Base-by-base conservation (phyloP, 2,329 filamentous ascomycete species). In the Hymenoscyphus infarciens region DNA sequence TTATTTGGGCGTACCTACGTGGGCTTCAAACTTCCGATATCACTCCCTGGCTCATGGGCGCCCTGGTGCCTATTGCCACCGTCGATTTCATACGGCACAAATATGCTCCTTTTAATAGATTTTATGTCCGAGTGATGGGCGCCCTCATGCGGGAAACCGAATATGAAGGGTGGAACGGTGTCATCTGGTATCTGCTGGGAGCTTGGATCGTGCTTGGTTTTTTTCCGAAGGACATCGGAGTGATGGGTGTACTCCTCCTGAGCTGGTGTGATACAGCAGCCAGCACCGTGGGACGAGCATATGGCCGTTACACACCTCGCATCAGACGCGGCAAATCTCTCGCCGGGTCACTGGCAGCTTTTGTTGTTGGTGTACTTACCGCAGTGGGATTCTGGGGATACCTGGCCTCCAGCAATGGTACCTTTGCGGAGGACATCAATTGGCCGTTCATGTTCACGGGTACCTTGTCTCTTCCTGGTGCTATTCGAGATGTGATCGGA, bases 251-350 rank as follows among this genome's bases (percentile, higher is more conserved):
- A 53, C 81, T 99, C 71, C 83, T 99, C 49, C 85, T 99, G 27
- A 96, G 91, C 73, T 99, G 95, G 95, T 99, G 95, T 77, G 95
- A 99, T 75, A 98, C 95, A 1, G 95, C 95, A 39, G 95, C 95
- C 58, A 95, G 90, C 74, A 99, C 95, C 0, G 93, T 99, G 73
- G 95, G 95, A 60, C 86, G 95, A 61, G 80, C 94, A 15, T 98
- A 91, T 78, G 95, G 95, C 52, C 85, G 89, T 66, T 93, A 97
- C 74, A 99, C 95, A 1, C 91, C 91, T 42, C 85, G 89, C 59
- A 84, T 99, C 61, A 86, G 95, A 65, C 84, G 84, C 66, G 93
- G 93, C 52, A 99, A 99, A 83, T 96, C 92, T 64, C 80, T 98
- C 31, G 95, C 95, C 19, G 95, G 95, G 0, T 95, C 90, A 10